Conservation (phyloP, 768 basidiomycete genomes). For the Serendipita sp. region DNA sequence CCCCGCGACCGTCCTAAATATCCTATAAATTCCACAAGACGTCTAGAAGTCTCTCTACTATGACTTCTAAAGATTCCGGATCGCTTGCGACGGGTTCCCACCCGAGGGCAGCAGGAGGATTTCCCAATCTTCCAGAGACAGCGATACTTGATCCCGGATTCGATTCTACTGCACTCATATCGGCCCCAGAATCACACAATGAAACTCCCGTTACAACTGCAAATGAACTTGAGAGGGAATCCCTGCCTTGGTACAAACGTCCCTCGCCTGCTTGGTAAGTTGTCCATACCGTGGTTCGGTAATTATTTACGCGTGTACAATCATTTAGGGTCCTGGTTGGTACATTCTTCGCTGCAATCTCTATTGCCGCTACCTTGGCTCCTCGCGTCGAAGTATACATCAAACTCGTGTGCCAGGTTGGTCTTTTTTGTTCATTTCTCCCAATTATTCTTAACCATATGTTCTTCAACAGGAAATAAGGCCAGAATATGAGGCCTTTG, state of each 20-base stretch:
- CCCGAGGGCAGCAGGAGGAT: neutral
- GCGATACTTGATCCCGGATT: neutral
- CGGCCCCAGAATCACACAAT: neutral
- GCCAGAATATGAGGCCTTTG: neutral
- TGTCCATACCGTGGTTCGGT: neutral
- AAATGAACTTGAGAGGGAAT: neutral
- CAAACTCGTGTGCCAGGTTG: slow-evolving; percentile 46
- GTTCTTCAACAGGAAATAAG: neutral
- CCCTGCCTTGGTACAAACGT: slow-evolving; percentile 54
- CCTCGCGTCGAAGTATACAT: slow-evolving; percentile 63
- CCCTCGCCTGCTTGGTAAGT: slow-evolving; percentile 61
- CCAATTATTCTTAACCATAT: neutral
- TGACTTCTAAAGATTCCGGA: too few species aligned
- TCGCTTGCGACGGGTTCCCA: neutral
- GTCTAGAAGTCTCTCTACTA: neutral
- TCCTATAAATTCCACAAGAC: neutral
- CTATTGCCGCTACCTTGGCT: slow-evolving; percentile 40
- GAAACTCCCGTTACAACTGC: neutral
- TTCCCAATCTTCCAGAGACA: neutral
- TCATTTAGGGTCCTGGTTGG: slow-evolving; percentile 38
- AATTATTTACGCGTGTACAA: slow-evolving; percentile 26
- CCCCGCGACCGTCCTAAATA: neutral
- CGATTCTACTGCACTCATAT: neutral
- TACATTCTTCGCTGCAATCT: slow-evolving; percentile 38
- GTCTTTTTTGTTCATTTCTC: neutral